Base-by-base conservation (phyloP, 129 eudicot genomes). In the Lactuca sativa region DNA sequence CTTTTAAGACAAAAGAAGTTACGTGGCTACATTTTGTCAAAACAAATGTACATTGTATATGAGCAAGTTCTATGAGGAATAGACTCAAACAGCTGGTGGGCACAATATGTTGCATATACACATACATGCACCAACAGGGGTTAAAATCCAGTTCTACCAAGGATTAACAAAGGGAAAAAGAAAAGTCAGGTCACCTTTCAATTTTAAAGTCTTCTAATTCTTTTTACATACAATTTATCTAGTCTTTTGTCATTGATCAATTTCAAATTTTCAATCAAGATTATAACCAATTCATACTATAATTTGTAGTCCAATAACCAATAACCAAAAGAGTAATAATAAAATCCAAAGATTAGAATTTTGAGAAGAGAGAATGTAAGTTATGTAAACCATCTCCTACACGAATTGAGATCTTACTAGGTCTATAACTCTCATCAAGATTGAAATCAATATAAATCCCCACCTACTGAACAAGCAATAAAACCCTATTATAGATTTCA, bases 301-400 rank as follows among this genome's bases (percentile, higher is more conserved):
- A 67, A 59, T 34, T 18, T 18, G n/a, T 34, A 71, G 3, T 71
- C 11, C 15, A 43, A 1, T 8, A 74, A 10, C 30, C 12, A 32
- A 74, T 34, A 18, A 58, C 34, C 11, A 60, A 41, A 62, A 53
- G 56, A 41, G 11, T 18, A 18, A 9, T 40, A 17, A 34, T 4
- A 55, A 5, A 75, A 16, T 13, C 34, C 25, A 48, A 61, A 63
- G 4, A 38, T 41, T 14, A 17, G 57, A 32, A 25, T 1, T 32
- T 34, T 44, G 52, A 48, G 43, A 81, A 10, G 10, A 15, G 41
- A 38, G 89, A 95, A 95, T 93, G 87, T 77, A 93, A 76, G 81
- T 93, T 93, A 70, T 89, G 98, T 53, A 93, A 93, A 53, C 98
- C 98, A 83, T 93, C 98, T 56, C 97, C 95, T 73, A 92, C 96